These are phyloP conservation scores for Cryptococcus sp. DNA, from an alignment of 1,284 basidiomycete genomes.

Conservation along the genomic window DNA sequence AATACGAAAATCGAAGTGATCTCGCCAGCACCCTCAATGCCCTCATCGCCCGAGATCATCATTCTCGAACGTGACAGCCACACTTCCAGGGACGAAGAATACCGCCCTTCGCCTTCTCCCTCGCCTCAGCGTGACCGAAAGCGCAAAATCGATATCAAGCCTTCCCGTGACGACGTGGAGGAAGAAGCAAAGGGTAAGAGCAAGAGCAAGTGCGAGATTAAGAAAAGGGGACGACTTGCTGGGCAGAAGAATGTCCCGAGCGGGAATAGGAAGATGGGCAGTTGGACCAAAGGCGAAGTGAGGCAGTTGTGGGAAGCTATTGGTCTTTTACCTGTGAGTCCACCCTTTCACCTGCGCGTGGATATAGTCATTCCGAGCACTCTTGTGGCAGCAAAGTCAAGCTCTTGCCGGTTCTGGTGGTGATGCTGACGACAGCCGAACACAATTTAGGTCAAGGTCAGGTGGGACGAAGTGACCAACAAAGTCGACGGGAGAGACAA, in stretches of 20 bases:
- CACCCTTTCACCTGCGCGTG: not conserved
- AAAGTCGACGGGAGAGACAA: constrained; percentile 28
- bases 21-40: no score
- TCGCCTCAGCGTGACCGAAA: no score
- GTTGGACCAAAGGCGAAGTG: constrained; percentile 21
- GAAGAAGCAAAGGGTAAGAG: no score
- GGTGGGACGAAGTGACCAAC: constrained; percentile 22
- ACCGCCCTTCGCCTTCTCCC: constrained; percentile 11
- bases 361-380: not conserved
- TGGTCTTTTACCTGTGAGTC: constrained; percentile 19
- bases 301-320: constrained; percentile 24
- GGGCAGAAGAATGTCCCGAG: not conserved
- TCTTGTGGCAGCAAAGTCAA: not conserved
- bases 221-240: constrained; percentile 6
- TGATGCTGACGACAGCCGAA: not conserved
- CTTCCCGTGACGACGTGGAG: no score
- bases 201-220: not conserved
- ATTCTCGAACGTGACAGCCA: no score
- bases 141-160: no score
- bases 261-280: constrained; percentile 14
- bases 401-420: not conserved
- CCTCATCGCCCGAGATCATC: no score
- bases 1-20: no score
- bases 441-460: constrained; percentile 13
- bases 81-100: not conserved